Base-by-base conservation (phyloP, 306 rosid genomes). In the Vigna reflexopilosa region DNA sequence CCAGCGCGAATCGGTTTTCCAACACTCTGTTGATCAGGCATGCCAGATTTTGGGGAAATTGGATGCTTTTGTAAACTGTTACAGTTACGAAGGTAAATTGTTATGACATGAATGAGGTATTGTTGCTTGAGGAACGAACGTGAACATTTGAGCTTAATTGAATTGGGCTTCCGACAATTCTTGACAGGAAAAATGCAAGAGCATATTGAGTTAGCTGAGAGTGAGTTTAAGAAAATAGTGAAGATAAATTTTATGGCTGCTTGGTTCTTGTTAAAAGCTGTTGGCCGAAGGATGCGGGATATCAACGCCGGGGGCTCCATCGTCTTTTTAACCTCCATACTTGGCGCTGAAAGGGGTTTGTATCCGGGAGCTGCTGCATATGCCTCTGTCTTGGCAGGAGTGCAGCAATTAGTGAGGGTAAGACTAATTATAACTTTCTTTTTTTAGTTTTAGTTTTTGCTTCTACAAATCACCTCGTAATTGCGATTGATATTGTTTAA, bases 401-500 rank as follows among this genome's bases (percentile, higher is more conserved):
- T 92, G 42, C 93, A 89, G 81, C 97, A 94, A 73, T 80, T 94
- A 81, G 97, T 77, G 26, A 81, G 97, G 90, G 98, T 94, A 85
- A 50, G 85, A 32, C 5, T 32, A 32, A 0, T 56, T 6, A 14
- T 16, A 72, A 36, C 12, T 68, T 26, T 26, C 45, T 7, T 57
- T 24, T 66, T 57, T 24, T 66, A 2, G 3, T 10, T 44, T 44
- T 9, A 44, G 4, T 44, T 66, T 77, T 66, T 20, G 15, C 13
- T 50, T 66, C 51, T 15, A 6, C 26, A 49, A 1, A 15, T 52
- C 2, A 11, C 14, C 14, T 38, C 9, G 44, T 77, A 72, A 44
- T 49, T 59, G 40, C 50, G 5, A 55, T 52, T 14, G 50, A 11
- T 45, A 45, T 12, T 11, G 50, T 45, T 15, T 11, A 11, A 12